phyloP scores from a whole-genome alignment of 306 rosid species.

The Pyrus pyrifolia region DNA sequence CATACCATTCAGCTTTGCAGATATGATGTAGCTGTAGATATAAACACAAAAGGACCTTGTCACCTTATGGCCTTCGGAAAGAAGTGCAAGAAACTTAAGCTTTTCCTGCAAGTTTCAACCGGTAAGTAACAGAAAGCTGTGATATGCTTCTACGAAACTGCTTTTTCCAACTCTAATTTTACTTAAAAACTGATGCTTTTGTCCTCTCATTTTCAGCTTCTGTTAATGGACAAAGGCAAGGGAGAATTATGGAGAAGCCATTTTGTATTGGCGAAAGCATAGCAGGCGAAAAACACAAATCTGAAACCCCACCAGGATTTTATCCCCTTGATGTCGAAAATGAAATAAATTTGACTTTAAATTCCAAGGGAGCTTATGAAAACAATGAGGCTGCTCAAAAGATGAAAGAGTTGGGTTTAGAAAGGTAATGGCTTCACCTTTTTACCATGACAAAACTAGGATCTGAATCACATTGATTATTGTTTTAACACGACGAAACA shows the following conservation, averaged over 20 bases:
- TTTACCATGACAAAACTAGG: not conserved
- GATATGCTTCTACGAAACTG: not conserved
- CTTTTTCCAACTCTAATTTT: not conserved
- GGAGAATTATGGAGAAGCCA: slow-evolving; percentile 73
- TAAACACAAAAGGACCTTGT: slow-evolving; percentile 85
- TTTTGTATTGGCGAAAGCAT: slow-evolving; percentile 71
- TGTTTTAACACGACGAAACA: not conserved
- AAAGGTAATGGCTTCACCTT: slow-evolving; percentile 35
- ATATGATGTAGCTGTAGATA: slow-evolving; percentile 76
- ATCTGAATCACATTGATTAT: not conserved
- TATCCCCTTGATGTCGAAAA: slow-evolving; percentile 60
- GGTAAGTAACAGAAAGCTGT: slow-evolving; percentile 29
- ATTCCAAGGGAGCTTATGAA: slow-evolving; percentile 36
- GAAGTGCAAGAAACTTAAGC: slow-evolving; percentile 77
- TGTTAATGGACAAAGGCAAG: slow-evolving; percentile 97
- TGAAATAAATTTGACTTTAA: slow-evolving; percentile 58
- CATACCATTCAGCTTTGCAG: slow-evolving; percentile 20
- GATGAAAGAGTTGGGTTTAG: slow-evolving; percentile 75
- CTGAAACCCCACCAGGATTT: slow-evolving; percentile 34
- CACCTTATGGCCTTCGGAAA: slow-evolving; percentile 73
- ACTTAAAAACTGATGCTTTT: not conserved
- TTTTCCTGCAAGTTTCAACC: slow-evolving; percentile 90
- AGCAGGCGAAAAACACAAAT: slow-evolving; percentile 40
- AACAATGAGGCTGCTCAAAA: slow-evolving; percentile 49
- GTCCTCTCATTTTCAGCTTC: slow-evolving; percentile 47